These are phyloP conservation scores for Penicillium digitatum DNA, from an alignment of 2,329 filamentous ascomycete genomes.

Conservation along the genomic window DNA sequence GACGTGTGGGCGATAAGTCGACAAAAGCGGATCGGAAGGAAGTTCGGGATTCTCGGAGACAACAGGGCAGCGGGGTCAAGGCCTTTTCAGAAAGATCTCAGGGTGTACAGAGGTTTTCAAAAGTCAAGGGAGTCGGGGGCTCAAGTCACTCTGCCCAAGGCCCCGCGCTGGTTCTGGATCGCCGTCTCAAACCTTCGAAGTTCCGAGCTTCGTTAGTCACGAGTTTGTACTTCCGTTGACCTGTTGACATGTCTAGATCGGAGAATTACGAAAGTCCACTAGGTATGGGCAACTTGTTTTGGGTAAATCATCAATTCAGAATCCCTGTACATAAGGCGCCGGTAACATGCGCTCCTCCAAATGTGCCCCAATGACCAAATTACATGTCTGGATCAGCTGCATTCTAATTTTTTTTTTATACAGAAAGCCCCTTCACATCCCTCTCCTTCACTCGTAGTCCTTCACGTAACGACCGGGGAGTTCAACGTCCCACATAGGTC, in stretches of 20 bases:
- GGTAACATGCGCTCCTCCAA: slow-evolving; percentile 20
- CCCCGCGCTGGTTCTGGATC: slow-evolving; percentile 1
- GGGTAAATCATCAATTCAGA: slow-evolving; percentile 6
- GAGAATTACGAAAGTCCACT: background rate
- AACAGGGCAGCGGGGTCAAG: background rate
- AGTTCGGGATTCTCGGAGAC: slow-evolving; percentile 1
- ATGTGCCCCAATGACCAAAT: slow-evolving; percentile 16
- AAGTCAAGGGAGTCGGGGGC: background rate
- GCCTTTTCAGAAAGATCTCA: background rate
- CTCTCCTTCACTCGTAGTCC: slow-evolving; percentile 45
- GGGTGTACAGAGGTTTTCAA: background rate
- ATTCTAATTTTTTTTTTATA: slow-evolving; percentile 8
- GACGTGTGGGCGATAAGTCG: slow-evolving; percentile 11
- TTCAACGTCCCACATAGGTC: slow-evolving; percentile 78
- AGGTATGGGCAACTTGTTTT: background rate
- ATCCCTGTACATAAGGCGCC: slow-evolving; percentile 23
- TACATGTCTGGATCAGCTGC: slow-evolving; percentile 7
- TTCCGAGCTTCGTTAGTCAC: background rate
- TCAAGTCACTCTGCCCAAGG: background rate
- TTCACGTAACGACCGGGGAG: slow-evolving; percentile 67
- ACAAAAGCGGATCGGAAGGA: slow-evolving; percentile 7
- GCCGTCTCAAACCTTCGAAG: background rate
- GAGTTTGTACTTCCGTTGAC: background rate
- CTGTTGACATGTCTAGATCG: background rate
- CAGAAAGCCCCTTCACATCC: slow-evolving; percentile 2